A percentile compares a stretch with the other conserved stretches of the same genome.
phyloP scores from a whole-genome alignment of 257 asterid species.

The Solanum pimpinellifolium region DNA sequence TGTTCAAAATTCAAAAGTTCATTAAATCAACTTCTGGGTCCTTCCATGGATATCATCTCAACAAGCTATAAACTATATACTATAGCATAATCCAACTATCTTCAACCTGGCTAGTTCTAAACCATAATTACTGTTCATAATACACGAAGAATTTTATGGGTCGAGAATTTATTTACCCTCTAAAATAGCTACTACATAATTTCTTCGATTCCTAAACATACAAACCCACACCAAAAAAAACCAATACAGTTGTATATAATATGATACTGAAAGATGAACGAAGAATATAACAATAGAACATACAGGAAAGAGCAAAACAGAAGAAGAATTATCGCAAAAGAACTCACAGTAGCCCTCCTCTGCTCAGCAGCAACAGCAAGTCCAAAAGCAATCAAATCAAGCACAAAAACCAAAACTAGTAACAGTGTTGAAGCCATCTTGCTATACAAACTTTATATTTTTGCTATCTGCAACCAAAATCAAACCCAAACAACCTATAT shows the following conservation, averaged over 20 bases:
- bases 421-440: constrained; percentile 48
- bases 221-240: background rate
- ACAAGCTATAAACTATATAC: background rate
- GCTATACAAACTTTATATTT: background rate
- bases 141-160: background rate
- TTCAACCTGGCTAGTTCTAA: background rate
- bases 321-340: background rate
- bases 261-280: background rate
- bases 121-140: background rate
- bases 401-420: constrained; percentile 31
- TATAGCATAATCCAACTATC: background rate
- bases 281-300: background rate
- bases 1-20: background rate
- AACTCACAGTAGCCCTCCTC: constrained; percentile 52
- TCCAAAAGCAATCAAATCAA: constrained; percentile 69
- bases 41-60: background rate
- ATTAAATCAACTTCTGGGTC: background rate
- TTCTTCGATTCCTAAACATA: background rate
- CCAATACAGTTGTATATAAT: background rate
- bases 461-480: background rate
- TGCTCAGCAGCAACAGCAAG: constrained; percentile 82
- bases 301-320: background rate
- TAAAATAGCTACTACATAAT: background rate
- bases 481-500: background rate
- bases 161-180: background rate